phyloP scores from a whole-genome alignment of 108 stramenopile species.

The Cyclotella kingstonii region DNA sequence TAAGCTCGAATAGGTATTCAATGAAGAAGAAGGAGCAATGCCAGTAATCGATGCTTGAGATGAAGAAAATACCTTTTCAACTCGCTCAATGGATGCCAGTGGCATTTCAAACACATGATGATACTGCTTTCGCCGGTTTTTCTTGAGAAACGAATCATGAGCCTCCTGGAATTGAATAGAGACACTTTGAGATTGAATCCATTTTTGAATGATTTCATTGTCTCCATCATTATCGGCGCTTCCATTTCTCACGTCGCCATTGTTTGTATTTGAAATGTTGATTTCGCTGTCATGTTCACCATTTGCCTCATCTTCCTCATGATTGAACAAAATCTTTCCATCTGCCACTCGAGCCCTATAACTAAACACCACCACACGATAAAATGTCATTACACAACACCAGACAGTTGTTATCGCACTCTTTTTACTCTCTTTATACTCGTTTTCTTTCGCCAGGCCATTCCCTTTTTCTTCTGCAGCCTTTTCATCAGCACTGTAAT shows the following conservation, averaged over 20 bases:
- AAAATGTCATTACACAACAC: slow-evolving; percentile 86
- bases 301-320: neutral
- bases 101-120: slow-evolving; percentile 72
- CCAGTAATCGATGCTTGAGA: slow-evolving; percentile 24
- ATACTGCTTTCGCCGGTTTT: slow-evolving; percentile 15
- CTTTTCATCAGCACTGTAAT: neutral
- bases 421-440: too few relatives aligned
- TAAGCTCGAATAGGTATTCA: neutral
- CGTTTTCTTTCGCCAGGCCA: neutral
- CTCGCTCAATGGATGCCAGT: slow-evolving; percentile 77
- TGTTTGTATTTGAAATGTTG: neutral
- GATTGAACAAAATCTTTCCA: slow-evolving; percentile 32
- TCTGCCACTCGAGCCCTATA: slow-evolving; percentile 19
- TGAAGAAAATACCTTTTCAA: slow-evolving; percentile 58
- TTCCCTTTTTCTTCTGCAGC: slow-evolving; percentile 2
- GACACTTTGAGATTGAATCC: slow-evolving; percentile 40
- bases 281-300: neutral
- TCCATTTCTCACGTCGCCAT: neutral
- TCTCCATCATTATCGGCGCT: too few relatives aligned
- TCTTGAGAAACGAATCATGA: slow-evolving; percentile 13
- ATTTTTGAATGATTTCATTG: slow-evolving; percentile 16
- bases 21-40: slow-evolving; percentile 12
- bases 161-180: slow-evolving; percentile 45
- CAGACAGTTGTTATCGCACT: slow-evolving; percentile 49
- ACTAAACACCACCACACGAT: slow-evolving; percentile 73